Conservation (phyloP, 805 yeast genomes). For the Saccharomyces eubayanus region DNA sequence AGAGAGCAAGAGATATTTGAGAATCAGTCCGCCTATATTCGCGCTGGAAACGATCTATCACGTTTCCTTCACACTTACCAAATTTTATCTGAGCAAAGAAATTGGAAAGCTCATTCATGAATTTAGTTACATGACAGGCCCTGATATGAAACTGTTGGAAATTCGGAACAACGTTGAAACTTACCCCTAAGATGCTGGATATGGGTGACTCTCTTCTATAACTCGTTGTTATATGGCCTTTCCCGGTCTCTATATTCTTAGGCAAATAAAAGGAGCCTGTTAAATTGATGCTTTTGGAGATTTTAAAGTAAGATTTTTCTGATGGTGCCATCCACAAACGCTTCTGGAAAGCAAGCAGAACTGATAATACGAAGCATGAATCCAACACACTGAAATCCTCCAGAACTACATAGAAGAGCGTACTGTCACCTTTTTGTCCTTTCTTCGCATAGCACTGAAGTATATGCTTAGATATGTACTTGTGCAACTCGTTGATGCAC, state of each 20-base stretch:
- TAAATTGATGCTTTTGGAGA: constrained; percentile 9
- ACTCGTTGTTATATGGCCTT: not conserved
- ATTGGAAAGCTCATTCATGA: constrained; percentile 10
- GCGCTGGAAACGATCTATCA: constrained; percentile 6
- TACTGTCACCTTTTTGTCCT: constrained; percentile 1
- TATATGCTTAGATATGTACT: constrained; percentile 12
- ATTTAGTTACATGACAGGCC: constrained; percentile 5
- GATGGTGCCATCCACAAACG: constrained; percentile 8
- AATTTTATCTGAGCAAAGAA: constrained; percentile 14
- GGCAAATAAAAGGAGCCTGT: constrained; percentile 16
- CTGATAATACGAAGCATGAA: constrained; percentile 15
- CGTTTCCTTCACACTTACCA: constrained; percentile 9
- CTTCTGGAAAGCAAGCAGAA: constrained; percentile 12
- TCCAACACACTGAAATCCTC: constrained; percentile 16
- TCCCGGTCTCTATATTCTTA: constrained; percentile 1
- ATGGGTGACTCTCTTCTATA: not conserved
- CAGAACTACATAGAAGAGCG: constrained; percentile 6
- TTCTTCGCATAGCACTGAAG: constrained; percentile 3
- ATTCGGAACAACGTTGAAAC: constrained; percentile 2
- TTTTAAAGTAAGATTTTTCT: constrained; percentile 7
- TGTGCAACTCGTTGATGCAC: constrained; percentile 12
- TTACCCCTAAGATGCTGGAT: not conserved
- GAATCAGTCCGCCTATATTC: constrained; percentile 3
- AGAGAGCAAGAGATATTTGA: constrained; percentile 4
- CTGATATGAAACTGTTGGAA: constrained; percentile 14